A percentile compares a stretch with the other conserved stretches of the same genome.
Conservation (phyloP, 805 yeast genomes). For the Candida schatavii region DNA sequence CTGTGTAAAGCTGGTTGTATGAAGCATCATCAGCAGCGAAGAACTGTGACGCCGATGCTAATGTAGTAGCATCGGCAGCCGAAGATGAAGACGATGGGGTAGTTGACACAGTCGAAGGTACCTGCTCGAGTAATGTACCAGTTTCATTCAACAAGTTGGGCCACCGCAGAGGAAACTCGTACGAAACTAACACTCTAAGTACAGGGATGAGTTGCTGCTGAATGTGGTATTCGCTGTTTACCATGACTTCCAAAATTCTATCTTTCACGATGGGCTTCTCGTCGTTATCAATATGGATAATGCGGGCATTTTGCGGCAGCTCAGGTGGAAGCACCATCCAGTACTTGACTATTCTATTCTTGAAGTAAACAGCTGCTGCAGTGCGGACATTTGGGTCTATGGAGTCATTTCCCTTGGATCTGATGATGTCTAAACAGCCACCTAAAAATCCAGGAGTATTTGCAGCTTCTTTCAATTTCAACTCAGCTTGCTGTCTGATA, state of each 20-base stretch:
- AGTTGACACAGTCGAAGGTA: constrained; percentile 13
- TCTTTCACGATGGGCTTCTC: constrained; percentile 76
- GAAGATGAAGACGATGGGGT: constrained; percentile 40
- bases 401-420: constrained; percentile 39
- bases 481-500: constrained; percentile 67
- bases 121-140: constrained; percentile 29
- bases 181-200: constrained; percentile 29
- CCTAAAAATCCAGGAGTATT: constrained; percentile 69
- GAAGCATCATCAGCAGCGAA: constrained; percentile 37
- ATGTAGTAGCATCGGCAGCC: constrained; percentile 15
- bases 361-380: constrained; percentile 81
- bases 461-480: constrained; percentile 56
- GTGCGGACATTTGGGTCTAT: constrained; percentile 44
- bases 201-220: constrained; percentile 40
- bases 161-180: constrained; percentile 39
- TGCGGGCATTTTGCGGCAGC: not conserved
- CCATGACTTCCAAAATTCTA: constrained; percentile 63
- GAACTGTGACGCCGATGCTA: constrained; percentile 28
- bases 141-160: constrained; percentile 29
- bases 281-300: constrained; percentile 48
- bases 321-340: constrained; percentile 45
- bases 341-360: constrained; percentile 62
- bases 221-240: constrained; percentile 29
- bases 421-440: constrained; percentile 76
- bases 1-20: constrained; percentile 46